Conservation (phyloP, 2,329 filamentous ascomycete species). For the Eurotiales sp. region DNA sequence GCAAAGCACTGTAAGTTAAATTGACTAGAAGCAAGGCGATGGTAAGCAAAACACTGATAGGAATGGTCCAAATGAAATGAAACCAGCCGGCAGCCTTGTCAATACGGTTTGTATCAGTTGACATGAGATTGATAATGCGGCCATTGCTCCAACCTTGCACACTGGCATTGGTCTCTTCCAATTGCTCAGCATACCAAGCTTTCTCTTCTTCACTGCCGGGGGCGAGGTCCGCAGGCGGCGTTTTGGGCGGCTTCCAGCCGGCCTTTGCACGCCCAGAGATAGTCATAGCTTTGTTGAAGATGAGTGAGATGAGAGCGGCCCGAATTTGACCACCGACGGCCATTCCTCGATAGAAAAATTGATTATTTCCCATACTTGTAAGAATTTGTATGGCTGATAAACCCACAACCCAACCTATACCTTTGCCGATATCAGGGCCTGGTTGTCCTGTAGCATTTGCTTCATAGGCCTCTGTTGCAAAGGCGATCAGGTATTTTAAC, state of each 20-base stretch:
- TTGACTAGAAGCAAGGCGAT: constrained; percentile 77
- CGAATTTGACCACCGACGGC: constrained; percentile 76
- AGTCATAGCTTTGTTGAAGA: constrained; percentile 86
- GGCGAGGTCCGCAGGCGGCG: constrained; percentile 39
- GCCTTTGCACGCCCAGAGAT: constrained; percentile 81
- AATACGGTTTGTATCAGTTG: constrained; percentile 83
- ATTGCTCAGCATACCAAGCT: constrained; percentile 35
- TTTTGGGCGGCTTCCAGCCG: constrained; percentile 57
- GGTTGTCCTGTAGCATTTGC: constrained; percentile 50
- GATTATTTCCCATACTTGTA: constrained; percentile 76
- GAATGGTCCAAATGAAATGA: constrained; percentile 82
- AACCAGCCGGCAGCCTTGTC: constrained; percentile 82
- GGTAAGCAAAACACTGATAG: constrained; percentile 70
- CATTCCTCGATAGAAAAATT: constrained; percentile 90
- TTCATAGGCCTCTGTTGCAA: constrained; percentile 70
- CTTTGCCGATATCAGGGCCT: constrained; percentile 64
- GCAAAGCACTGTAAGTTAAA: constrained; percentile 77
- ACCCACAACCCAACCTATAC: constrained; percentile 75
- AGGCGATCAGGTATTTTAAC: constrained; percentile 79
- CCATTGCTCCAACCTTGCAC: constrained; percentile 82
- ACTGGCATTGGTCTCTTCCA: constrained; percentile 27
- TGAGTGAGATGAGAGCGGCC: constrained; percentile 73
- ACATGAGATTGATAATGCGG: constrained; percentile 85
- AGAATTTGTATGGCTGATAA: constrained; percentile 77
- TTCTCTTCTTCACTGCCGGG: constrained; percentile 47